phyloP scores from a whole-genome alignment of 768 basidiomycete species.

The Tubosaeta brunneosetosa region DNA sequence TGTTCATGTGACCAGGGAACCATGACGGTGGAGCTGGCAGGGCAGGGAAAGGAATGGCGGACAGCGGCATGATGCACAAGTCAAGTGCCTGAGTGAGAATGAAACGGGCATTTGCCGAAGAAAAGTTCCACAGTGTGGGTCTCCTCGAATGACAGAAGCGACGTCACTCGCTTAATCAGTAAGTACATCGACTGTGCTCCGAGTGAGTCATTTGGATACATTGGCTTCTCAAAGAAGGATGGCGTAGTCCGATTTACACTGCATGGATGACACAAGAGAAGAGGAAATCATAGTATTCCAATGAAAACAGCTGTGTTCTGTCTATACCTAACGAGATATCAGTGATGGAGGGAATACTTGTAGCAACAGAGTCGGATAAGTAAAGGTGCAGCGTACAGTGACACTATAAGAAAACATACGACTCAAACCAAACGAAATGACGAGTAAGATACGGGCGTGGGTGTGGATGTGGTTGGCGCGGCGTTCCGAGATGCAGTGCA shows the following conservation, averaged over 20 bases:
- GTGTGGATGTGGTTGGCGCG: slow-evolving; percentile 9
- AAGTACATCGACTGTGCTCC: neutral
- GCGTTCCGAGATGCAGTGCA: slow-evolving; percentile 18
- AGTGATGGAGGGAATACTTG: slow-evolving; percentile 26
- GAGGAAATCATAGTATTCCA: slow-evolving; percentile 5
- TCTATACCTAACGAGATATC: slow-evolving; percentile 29
- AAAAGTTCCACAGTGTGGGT: slow-evolving; percentile 2
- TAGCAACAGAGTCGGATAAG: slow-evolving; percentile 29
- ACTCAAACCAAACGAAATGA: slow-evolving; percentile 15
- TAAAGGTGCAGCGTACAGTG: slow-evolving; percentile 22
- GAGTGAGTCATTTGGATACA: neutral
- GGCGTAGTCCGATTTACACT: neutral
- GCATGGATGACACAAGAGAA: neutral
- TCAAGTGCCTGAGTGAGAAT: neutral
- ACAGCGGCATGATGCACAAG: slow-evolving; percentile 25
- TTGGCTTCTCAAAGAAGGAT: neutral
- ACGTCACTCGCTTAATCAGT: neutral
- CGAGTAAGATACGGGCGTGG: slow-evolving; percentile 16
- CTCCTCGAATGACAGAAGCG: neutral
- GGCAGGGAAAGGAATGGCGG: slow-evolving; percentile 37
- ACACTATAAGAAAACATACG: slow-evolving; percentile 25
- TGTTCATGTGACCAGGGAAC: slow-evolving; percentile 96
- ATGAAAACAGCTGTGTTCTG: slow-evolving; percentile 17
- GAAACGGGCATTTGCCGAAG: neutral
- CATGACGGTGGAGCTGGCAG: slow-evolving; percentile 81